Evolutionary conservation across 2,329 filamentous ascomycete species (phyloP).

Genomic region (Tolypocladium tropicale): DNA sequence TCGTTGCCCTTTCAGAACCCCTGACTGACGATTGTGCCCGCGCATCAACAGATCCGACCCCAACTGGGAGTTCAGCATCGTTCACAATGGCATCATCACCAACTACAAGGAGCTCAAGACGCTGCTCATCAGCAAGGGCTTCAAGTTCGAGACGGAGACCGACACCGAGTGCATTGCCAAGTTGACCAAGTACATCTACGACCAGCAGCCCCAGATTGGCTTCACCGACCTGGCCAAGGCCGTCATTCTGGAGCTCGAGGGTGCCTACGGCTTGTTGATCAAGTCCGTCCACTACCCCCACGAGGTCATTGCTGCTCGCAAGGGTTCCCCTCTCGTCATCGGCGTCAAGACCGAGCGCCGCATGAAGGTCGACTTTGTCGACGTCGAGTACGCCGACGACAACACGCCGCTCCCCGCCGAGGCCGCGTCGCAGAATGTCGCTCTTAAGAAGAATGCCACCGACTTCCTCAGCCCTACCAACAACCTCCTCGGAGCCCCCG

Average conservation of each 20-base stretch:
- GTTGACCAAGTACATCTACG: constrained; percentile 95
- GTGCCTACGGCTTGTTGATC: constrained; percentile 91
- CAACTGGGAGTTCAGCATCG: constrained; percentile 91
- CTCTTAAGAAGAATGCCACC: constrained; percentile 77
- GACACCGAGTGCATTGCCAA: constrained; percentile 99
- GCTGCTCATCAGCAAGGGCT: constrained; percentile 85
- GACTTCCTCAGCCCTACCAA: constrained; percentile 55
- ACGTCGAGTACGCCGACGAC: constrained; percentile 93
- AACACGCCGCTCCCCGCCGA: constrained; percentile 77
- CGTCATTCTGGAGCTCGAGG: constrained; percentile 96
- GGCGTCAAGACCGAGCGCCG: constrained; percentile 95
- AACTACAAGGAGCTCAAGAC: constrained; percentile 99
- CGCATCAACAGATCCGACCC: constrained; percentile 65
- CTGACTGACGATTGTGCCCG: constrained; percentile 1
- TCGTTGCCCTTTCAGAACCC: background rate
- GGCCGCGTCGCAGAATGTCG: constrained; percentile 90
- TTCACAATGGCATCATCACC: constrained; percentile 99
- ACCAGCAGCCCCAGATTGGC: constrained; percentile 85
- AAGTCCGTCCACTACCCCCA: constrained; percentile 98
- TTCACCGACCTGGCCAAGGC: constrained; percentile 96
- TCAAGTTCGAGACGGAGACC: constrained; percentile 98
- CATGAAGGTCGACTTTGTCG: constrained; percentile 99
- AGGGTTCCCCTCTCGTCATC: constrained; percentile 95
- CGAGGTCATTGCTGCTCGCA: constrained; percentile 94
- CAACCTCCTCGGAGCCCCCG: constrained; percentile 69